phyloP scores from a whole-genome alignment of 1,284 basidiomycete genomes.

The Ceratobasidium sp. region DNA sequence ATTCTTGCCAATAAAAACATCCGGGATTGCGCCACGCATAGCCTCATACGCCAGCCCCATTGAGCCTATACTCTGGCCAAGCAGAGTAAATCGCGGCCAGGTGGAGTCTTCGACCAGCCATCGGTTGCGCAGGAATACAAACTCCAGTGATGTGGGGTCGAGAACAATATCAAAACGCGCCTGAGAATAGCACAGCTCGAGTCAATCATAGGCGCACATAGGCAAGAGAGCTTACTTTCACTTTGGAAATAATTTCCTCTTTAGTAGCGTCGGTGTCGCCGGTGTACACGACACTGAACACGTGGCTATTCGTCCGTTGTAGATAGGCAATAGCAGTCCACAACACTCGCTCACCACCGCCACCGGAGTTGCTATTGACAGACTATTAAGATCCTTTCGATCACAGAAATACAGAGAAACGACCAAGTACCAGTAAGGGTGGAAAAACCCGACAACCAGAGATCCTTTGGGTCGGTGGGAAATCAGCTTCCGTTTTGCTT shows the following conservation, averaged over 20 bases:
- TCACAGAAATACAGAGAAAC: background rate
- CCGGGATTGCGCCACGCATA: conserved; percentile 75
- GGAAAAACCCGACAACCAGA: conserved; percentile 83
- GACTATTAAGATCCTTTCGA: background rate
- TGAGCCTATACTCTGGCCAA: conserved; percentile 91
- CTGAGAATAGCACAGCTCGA: conserved; percentile 53
- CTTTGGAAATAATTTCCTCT: conserved; percentile 81
- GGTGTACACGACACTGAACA: conserved; percentile 88
- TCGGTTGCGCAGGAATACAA: conserved; percentile 79
- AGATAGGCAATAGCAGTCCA: conserved; percentile 89
- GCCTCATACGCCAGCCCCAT: conserved; percentile 86
- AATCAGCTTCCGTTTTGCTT: conserved; percentile 1
- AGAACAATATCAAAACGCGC: conserved; percentile 84
- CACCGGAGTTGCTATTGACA: conserved; percentile 85
- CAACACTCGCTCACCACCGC: conserved; percentile 94
- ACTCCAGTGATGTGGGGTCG: conserved; percentile 68
- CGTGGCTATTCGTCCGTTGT: conserved; percentile 73
- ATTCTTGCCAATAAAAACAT: conserved; percentile 84
- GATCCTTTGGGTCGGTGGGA: conserved; percentile 19
- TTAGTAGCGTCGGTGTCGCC: conserved; percentile 86
- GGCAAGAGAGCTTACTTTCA: conserved; percentile 63
- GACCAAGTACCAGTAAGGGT: conserved; percentile 86
- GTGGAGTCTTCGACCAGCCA: conserved; percentile 79
- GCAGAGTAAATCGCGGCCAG: conserved; percentile 88
- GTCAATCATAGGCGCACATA: background rate